phyloP scores from a whole-genome alignment of 495 filamentous ascomycete genomes.

The Trichoderma gamsii region DNA sequence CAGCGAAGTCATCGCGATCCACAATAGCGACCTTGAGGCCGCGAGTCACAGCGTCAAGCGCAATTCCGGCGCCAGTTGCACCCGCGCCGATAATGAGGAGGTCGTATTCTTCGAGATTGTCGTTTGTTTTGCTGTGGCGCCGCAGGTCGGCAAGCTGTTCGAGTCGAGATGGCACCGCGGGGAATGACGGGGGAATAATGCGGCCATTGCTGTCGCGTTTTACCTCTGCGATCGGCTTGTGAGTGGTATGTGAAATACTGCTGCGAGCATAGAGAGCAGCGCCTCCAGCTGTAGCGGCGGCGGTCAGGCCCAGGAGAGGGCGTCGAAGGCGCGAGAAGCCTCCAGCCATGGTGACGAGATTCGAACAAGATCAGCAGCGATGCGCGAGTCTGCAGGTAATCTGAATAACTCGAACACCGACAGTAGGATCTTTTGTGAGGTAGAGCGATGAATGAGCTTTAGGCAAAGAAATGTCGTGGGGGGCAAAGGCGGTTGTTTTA shows the following conservation, averaged over 20 bases:
- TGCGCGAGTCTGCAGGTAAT: background rate
- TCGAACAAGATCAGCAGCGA: background rate
- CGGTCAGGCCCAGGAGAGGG: background rate
- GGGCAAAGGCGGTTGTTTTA: background rate
- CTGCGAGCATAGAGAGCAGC: background rate
- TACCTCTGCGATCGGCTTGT: conserved; percentile 15
- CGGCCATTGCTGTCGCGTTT: conserved; percentile 38
- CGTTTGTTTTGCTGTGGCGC: conserved; percentile 24
- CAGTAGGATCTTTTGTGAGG: background rate
- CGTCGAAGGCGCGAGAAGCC: conserved; percentile 14
- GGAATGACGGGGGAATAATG: conserved; percentile 58
- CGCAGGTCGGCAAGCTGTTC: conserved; percentile 49
- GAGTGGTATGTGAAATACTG: background rate
- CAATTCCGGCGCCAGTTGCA: conserved; percentile 69
- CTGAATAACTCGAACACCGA: background rate
- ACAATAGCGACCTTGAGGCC: conserved; percentile 70
- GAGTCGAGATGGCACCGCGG: conserved; percentile 49
- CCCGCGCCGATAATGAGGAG: conserved; percentile 68
- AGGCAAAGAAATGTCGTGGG: background rate
- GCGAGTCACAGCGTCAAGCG: conserved; percentile 67
- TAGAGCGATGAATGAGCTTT: background rate
- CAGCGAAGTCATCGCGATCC: conserved; percentile 70
- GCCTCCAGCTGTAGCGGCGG: conserved; percentile 5
- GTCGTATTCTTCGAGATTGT: conserved; percentile 45
- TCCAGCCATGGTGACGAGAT: conserved; percentile 7